Base-by-base conservation (phyloP, 179 eudicot species). In the Silene noctiflora region DNA sequence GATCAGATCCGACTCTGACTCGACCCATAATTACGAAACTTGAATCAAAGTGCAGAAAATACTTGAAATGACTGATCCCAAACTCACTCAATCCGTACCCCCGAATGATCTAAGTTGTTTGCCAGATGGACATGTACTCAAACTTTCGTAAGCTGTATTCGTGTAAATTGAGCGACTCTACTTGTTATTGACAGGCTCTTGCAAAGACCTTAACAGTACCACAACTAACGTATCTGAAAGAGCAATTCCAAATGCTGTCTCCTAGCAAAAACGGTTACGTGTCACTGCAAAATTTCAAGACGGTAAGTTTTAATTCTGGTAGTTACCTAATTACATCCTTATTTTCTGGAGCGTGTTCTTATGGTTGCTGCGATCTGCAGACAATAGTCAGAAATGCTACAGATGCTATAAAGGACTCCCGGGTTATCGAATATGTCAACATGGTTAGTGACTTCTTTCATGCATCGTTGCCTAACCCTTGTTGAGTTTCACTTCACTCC, bases 351-450 rank as follows among this genome's bases (percentile, higher is more conserved):
- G 1, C 58, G 4, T 16, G 22, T 11, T 35, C 55, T 48, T 20
- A 33, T 59, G 56, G 72, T 75, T 53, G 79, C 21, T 83, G 75
- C 51, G 42, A 80, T 74, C 85, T 44, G 91, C 85, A 91, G 97
- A 91, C 89, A 20, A 76, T 90, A 83, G 21, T 81, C 85, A 89
- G 86, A 79, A 86, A 87, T 75, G 87, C 85, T 56, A 89, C 95
- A 2, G 90, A 87, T 79, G 92, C 90, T 48, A 85, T 87, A 85
- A 87, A 85, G 82, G 90, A 90, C 77, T 90, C 95, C 73, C 89
- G 90, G 1, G 83, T 88, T 22, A 82, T 84, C 62, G 91, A 87
- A 80, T 89, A 81, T 74, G 96, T 87, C 33, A 83, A 75, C 85
- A 84, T 83, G 96, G 98, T 94, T 83, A 19, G 73, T 35, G 35